Percentiles rank a stretch among this genome's conserved stretches.
Evolutionary conservation across 495 filamentous ascomycete species (phyloP).

Genomic region (Daldinia vernicosa): DNA sequence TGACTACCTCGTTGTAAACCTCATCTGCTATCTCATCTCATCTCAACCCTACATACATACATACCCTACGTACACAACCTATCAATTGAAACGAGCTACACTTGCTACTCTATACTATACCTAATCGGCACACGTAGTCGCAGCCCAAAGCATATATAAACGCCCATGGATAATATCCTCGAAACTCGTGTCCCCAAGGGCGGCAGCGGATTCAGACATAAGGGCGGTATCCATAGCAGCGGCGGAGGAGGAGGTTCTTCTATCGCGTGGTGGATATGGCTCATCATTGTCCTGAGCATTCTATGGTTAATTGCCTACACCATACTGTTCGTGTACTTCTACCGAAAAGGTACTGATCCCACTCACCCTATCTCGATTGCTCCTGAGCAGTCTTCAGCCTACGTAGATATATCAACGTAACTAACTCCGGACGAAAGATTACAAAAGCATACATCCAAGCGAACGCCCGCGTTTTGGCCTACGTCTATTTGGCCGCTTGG

Average conservation of each 20-base stretch:
- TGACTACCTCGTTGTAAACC: not conserved
- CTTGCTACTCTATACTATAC: no score
- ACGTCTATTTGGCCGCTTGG: not conserved
- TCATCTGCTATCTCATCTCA: not conserved
- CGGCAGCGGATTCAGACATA: constrained; percentile 6
- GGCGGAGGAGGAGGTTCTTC: constrained; percentile 2
- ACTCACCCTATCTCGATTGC: not conserved
- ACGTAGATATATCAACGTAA: not conserved
- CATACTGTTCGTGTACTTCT: constrained; percentile 6
- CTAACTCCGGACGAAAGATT: not conserved
- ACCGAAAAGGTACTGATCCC: constrained; percentile 12
- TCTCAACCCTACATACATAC: not conserved
- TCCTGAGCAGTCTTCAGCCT: not conserved
- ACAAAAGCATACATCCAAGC: not conserved
- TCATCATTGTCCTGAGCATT: constrained; percentile 20
- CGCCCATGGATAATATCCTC: constrained; percentile 4
- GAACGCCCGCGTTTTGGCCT: constrained; percentile 5
- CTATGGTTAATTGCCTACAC: constrained; percentile 22
- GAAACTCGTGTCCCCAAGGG: constrained; percentile 25
- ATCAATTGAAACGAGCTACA: not conserved
- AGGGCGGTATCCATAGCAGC: not conserved
- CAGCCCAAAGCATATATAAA: not conserved
- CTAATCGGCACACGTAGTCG: not conserved
- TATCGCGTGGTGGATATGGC: constrained; percentile 16
- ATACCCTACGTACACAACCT: not conserved